Percentiles rank a stretch among this genome's conserved stretches.
phyloP scores from a whole-genome alignment of 371 early-diverging fungal genomes.

The Mortierella sp. region DNA sequence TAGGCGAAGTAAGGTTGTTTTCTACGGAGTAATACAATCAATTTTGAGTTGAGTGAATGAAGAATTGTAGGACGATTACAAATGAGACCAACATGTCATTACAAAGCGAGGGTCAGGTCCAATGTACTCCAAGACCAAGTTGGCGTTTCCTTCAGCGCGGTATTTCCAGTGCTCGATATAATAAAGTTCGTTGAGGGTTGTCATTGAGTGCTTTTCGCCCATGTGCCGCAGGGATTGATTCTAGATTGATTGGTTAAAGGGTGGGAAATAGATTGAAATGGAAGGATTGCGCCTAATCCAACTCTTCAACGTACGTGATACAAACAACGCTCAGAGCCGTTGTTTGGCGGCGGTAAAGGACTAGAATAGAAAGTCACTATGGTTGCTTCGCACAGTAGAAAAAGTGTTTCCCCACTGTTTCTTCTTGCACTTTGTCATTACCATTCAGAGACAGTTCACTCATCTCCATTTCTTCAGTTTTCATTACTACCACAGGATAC shows the following conservation, averaged over 20 bases:
- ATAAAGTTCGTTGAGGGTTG: slow-evolving; percentile 31
- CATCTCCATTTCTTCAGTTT: not conserved
- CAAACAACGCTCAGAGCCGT: no score
- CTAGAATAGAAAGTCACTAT: not conserved
- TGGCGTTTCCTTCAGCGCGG: slow-evolving; percentile 54
- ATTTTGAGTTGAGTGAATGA: not conserved
- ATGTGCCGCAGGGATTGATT: not conserved
- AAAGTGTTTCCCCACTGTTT: not conserved
- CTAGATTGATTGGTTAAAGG: not conserved
- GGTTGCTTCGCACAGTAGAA: not conserved
- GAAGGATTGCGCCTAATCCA: slow-evolving; percentile 7
- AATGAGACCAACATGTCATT: slow-evolving; percentile 6
- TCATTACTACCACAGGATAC: not conserved
- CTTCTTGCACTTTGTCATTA: not conserved
- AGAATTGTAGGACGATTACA: not conserved
- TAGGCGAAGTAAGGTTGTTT: slow-evolving; percentile 37
- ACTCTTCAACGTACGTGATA: no score
- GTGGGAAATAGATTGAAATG: slow-evolving; percentile 6
- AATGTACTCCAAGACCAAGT: slow-evolving; percentile 45
- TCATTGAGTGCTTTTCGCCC: slow-evolving; percentile 14
- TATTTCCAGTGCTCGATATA: slow-evolving; percentile 38
- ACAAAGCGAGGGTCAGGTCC: slow-evolving; percentile 42
- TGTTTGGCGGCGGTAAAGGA: no score
- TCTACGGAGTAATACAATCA: slow-evolving; percentile 10
- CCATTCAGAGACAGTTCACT: not conserved